These are phyloP conservation scores for Calonectria fujianensis DNA, from an alignment of 2,329 filamentous ascomycete genomes.

Conservation along the genomic window DNA sequence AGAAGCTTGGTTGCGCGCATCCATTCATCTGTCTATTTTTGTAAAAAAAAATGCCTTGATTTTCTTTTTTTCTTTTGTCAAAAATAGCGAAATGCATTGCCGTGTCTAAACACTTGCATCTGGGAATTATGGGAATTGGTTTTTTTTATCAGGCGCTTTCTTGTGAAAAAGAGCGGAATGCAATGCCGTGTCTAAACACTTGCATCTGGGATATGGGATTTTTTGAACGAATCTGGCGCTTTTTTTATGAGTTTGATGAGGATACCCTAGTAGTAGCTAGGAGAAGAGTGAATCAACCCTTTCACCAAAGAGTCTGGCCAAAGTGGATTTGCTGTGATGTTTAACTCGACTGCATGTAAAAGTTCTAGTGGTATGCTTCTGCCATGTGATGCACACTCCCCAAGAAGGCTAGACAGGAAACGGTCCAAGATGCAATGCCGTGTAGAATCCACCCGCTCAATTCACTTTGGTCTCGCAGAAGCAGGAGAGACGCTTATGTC, in stretches of 20 bases:
- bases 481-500: not conserved
- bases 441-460: not conserved
- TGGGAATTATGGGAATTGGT: conserved; percentile 5
- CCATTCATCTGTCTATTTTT: not conserved
- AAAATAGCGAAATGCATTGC: conserved; percentile 24
- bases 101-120: conserved; percentile 27
- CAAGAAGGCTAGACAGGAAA: not conserved
- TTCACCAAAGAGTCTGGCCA: not conserved
- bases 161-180: conserved; percentile 20
- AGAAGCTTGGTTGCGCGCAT: not conserved
- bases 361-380: too few species aligned
- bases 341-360: too few species aligned
- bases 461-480: not conserved
- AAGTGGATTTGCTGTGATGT: too few species aligned
- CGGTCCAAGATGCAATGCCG: not conserved
- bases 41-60: not conserved
- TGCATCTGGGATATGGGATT: conserved; percentile 16
- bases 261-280: not conserved
- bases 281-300: conserved; percentile 13
- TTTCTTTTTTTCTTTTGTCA: not conserved
- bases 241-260: conserved; percentile 25
- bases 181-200: conserved; percentile 27
- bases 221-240: not conserved
- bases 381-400: too few species aligned
- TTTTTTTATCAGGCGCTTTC: conserved; percentile 9